Evolutionary conservation across 192 early-diverging fungal species (phyloP).

Genomic region (Gorgonomyces haynaldii): DNA sequence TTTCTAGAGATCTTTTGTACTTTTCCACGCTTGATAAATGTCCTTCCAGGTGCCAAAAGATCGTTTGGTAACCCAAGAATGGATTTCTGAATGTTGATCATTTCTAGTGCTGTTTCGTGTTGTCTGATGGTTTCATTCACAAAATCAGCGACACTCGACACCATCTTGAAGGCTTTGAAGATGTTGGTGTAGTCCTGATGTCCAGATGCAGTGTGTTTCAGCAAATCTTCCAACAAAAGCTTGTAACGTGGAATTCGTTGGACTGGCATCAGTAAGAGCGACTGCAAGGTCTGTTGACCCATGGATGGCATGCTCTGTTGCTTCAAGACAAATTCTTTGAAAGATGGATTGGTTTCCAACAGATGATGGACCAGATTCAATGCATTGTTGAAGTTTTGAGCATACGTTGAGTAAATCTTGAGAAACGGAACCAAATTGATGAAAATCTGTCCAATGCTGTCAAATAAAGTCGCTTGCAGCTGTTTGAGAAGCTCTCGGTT

Average conservation of each 20-base stretch:
- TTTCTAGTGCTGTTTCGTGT: constrained; percentile 61
- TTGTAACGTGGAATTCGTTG: constrained; percentile 85
- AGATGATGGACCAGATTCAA: constrained; percentile 12
- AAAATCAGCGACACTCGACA: constrained; percentile 47
- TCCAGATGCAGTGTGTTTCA: constrained; percentile 44
- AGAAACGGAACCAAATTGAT: constrained; percentile 20
- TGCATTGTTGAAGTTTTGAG: constrained; percentile 24
- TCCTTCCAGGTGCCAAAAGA: constrained; percentile 58
- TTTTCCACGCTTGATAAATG: constrained; percentile 47
- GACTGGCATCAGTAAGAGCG: constrained; percentile 75
- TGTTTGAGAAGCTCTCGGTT: constrained; percentile 16
- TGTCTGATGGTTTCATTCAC: constrained; percentile 72
- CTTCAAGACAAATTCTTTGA: constrained; percentile 14
- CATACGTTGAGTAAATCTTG: constrained; percentile 18
- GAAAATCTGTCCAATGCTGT: constrained; percentile 19
- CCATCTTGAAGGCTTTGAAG: constrained; percentile 46
- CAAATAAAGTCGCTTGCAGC: constrained; percentile 11
- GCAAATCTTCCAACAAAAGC: constrained; percentile 49
- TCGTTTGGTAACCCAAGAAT: constrained; percentile 46
- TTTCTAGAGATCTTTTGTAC: constrained; percentile 67
- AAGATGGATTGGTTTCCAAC: neutral
- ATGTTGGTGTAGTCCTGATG: constrained; percentile 70
- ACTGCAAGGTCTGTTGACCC: constrained; percentile 58
- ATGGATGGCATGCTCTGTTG: constrained; percentile 31
- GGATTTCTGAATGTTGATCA: constrained; percentile 57